A percentile compares a stretch with the other conserved stretches of the same genome.
phyloP scores from a whole-genome alignment of 257 asterid genomes.

The Lithospermum erythrorhizon region DNA sequence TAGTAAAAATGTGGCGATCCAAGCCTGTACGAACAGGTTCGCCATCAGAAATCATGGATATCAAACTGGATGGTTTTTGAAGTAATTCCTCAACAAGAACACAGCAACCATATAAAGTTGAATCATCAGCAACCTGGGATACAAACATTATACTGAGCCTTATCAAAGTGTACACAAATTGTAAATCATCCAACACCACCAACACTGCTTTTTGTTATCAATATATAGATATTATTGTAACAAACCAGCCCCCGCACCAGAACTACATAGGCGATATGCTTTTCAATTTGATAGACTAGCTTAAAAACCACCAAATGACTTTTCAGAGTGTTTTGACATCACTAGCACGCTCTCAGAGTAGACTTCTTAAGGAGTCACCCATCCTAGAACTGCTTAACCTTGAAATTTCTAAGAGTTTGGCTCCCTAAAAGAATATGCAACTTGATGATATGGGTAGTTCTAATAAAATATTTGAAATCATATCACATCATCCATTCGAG shows the following conservation, averaged over 20 bases:
- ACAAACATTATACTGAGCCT: slow-evolving; percentile 7
- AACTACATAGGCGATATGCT: too few relatives aligned
- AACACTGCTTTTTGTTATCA: too few relatives aligned
- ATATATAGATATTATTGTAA: too few relatives aligned
- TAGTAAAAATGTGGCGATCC: slow-evolving; percentile 73
- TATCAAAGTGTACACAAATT: background rate
- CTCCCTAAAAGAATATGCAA: too few relatives aligned
- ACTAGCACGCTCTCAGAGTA: too few relatives aligned
- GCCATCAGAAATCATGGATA: slow-evolving; percentile 67
- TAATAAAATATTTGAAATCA: too few relatives aligned
- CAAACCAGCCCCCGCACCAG: too few relatives aligned
- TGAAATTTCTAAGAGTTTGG: too few relatives aligned
- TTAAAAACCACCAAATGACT: background rate
- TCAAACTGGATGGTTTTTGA: slow-evolving; percentile 84
- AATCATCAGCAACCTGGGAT: slow-evolving; percentile 86
- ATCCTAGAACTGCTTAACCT: too few relatives aligned
- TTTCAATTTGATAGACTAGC: background rate
- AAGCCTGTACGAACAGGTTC: slow-evolving; percentile 39
- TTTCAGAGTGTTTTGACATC: background rate
- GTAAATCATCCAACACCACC: background rate
- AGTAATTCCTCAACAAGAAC: slow-evolving; percentile 89
- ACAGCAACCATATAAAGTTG: slow-evolving; percentile 96
- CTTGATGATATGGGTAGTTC: too few relatives aligned
- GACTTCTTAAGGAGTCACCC: too few relatives aligned
- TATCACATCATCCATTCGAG: too few relatives aligned